Evolutionary conservation across 129 eudicot genomes (phyloP).

Genomic region (Chrysanthemum lavandulifolium): DNA sequence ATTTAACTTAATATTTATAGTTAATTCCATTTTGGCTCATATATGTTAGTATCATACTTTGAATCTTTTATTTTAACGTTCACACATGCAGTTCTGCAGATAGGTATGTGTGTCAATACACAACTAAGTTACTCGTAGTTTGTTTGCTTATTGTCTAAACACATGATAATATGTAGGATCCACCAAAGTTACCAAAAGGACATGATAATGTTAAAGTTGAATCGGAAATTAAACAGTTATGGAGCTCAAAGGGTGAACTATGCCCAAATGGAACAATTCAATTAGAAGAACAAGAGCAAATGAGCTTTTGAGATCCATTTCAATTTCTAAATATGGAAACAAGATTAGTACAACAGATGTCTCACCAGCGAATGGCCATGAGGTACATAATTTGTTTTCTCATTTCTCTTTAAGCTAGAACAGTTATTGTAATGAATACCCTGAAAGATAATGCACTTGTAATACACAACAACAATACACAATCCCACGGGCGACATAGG

Average conservation of each 20-base stretch:
- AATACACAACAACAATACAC: neutral
- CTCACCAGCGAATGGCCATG: conserved; percentile 50
- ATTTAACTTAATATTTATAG: neutral
- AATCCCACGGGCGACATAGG: too few species aligned
- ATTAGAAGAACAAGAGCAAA: conserved; percentile 67
- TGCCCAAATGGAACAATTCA: conserved; percentile 80
- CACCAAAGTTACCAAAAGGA: conserved; percentile 61
- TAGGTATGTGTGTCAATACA: too few species aligned
- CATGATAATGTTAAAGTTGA: conserved; percentile 21
- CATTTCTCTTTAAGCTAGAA: neutral
- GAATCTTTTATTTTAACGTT: too few species aligned
- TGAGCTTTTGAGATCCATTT: conserved; percentile 51
- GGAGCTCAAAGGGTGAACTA: conserved; percentile 64
- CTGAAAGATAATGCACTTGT: neutral
- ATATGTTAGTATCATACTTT: too few species aligned
- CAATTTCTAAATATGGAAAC: conserved; percentile 49
- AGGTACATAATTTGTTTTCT: conserved; percentile 38
- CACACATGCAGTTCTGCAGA: too few species aligned
- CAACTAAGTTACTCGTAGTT: too few species aligned
- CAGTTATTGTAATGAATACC: neutral
- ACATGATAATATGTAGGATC: conserved; percentile 36
- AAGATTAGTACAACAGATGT: conserved; percentile 42
- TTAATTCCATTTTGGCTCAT: too few species aligned
- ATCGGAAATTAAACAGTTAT: conserved; percentile 55
- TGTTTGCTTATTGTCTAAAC: neutral